Percentiles rank a stretch among this genome's conserved stretches.
These are phyloP conservation scores for Gynandropsis gynandra DNA, from an alignment of 345 rosid species.

Conservation along the genomic window DNA sequence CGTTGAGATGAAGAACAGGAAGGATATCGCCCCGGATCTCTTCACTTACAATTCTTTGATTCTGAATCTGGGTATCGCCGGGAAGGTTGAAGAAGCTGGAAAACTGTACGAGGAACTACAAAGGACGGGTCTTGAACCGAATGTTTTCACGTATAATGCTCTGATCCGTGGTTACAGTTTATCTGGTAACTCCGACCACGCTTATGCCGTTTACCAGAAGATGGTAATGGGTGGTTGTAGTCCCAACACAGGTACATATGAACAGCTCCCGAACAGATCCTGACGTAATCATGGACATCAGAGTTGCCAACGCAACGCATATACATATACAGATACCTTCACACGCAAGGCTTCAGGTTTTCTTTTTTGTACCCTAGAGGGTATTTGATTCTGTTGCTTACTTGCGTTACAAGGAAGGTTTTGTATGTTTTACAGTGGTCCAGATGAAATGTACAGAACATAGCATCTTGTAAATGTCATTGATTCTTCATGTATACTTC, in stretches of 20 bases:
- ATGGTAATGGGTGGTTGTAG: constrained; percentile 82
- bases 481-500: constrained; percentile 18
- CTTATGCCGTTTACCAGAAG: constrained; percentile 64
- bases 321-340: too few relatives aligned
- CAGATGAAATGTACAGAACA: constrained; percentile 23
- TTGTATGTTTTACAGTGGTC: background rate
- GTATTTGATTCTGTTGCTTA: too few relatives aligned
- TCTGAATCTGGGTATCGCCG: constrained; percentile 51
- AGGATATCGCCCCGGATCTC: constrained; percentile 62
- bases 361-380: too few relatives aligned
- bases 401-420: too few relatives aligned
- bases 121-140: constrained; percentile 59
- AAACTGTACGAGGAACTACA: constrained; percentile 57
- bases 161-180: constrained; percentile 67
- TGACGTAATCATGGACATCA: constrained; percentile 22
- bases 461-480: constrained; percentile 25
- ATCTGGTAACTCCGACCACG: constrained; percentile 59
- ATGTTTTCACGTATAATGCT: constrained; percentile 79
- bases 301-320: too few relatives aligned
- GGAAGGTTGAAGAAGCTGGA: constrained; percentile 63
- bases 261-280: constrained; percentile 68
- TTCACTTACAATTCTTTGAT: constrained; percentile 77
- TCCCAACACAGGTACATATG: constrained; percentile 74
- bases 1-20: constrained; percentile 49
- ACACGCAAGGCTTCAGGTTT: too few relatives aligned